Base-by-base conservation (phyloP, 805 yeast species). In the Metschnikowia cerradonensis region DNA sequence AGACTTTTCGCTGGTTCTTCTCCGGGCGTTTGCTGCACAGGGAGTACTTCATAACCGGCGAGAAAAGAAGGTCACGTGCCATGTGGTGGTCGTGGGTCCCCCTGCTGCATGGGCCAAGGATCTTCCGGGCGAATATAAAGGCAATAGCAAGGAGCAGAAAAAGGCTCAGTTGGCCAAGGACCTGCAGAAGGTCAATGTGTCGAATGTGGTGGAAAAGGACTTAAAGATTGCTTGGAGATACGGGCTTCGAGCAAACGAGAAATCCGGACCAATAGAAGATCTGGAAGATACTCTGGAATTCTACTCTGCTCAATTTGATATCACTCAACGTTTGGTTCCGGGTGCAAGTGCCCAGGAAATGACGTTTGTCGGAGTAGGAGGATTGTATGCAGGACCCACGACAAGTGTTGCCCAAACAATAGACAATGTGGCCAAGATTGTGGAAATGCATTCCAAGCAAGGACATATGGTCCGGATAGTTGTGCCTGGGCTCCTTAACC, bases 151-250 rank as follows among this genome's bases (percentile, higher is more conserved):
- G 55, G 90, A 86, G 7, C 77, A 82, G 55, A 85, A 85, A 67
- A 83, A 81, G 64, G 77, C 79, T 14, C 73, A 73, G 52, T 79
- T 86, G 3, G 63, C 69, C 15, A 78, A 77, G 50, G 79, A 84
- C 52, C 86, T 86, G 60, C 71, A 80, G 11, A 81, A 83, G 58
- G 62, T 88, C 5, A 82, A 88, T 50, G 92, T 87, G 3, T 80
- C 84, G 31, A 88, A 88, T 61, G 62, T 86, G 60, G 67, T 81
- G 2, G 79, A 78, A 53, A 50, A 49, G 34, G 88, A 85, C 56
- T 71, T 91, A 77, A 88, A 84, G 63, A 91, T 91, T 58, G 97
- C 98, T 1, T 91, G 98, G 98, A 79, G 97, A 60, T 91, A 91
- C 62, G 94, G 92, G 0, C 59, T 78, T 45, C 48, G 41, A 33